phyloP scores from a whole-genome alignment of 371 early-diverging fungal genomes.

The Haplosporangium sp. region DNA sequence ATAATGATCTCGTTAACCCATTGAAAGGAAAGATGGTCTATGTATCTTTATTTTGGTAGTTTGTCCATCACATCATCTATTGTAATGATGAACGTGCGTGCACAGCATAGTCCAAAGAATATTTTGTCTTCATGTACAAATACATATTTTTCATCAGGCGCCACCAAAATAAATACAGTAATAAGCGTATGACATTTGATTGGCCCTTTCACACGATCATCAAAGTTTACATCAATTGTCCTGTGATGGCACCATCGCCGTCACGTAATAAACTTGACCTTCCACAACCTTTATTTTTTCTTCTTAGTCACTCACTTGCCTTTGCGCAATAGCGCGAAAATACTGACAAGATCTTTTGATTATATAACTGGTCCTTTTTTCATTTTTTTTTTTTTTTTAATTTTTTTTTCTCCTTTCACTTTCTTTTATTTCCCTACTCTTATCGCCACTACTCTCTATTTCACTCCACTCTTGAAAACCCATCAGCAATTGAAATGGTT shows the following conservation, averaged over 20 bases:
- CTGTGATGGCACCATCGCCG: slow-evolving; percentile 15
- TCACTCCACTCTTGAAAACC: background rate
- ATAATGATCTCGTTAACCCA: too few relatives aligned
- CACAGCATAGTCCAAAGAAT: too few relatives aligned
- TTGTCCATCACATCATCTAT: too few relatives aligned
- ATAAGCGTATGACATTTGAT: background rate
- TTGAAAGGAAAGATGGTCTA: too few relatives aligned
- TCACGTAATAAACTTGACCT: background rate
- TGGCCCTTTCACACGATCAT: background rate
- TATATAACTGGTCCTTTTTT: background rate
- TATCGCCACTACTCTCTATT: background rate
- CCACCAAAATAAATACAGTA: slow-evolving; percentile 1
- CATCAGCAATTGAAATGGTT: slow-evolving; percentile 23
- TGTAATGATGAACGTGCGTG: too few relatives aligned
- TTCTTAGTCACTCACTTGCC: background rate
- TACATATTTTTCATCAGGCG: too few relatives aligned
- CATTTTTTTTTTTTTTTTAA: background rate
- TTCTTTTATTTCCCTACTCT: background rate
- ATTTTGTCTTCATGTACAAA: too few relatives aligned
- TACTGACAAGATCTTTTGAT: background rate
- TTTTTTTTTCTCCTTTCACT: slow-evolving; percentile 5
- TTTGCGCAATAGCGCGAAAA: background rate
- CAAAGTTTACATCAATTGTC: slow-evolving; percentile 1
- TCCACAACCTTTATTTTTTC: background rate
- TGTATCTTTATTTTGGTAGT: too few relatives aligned